phyloP scores from a whole-genome alignment of 352 stramenopile genomes.

The Phytophthora crassamura region DNA sequence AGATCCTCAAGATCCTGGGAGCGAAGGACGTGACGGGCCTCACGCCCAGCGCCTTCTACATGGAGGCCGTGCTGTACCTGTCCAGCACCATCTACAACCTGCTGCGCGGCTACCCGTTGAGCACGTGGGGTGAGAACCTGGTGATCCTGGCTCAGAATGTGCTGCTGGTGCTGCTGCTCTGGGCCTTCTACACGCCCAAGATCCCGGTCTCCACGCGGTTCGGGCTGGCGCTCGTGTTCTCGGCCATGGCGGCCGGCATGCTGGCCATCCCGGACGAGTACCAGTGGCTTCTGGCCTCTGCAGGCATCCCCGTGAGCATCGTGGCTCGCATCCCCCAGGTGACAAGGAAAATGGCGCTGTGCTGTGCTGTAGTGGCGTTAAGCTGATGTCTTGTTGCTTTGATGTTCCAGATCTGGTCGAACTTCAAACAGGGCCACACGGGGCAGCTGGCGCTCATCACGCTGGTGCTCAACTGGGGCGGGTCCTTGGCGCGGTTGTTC shows the following conservation, averaged over 20 bases:
- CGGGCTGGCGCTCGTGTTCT: slow-evolving; percentile 56
- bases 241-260: slow-evolving; percentile 55
- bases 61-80: slow-evolving; percentile 87
- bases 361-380: not conserved
- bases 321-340: slow-evolving; percentile 84
- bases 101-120: slow-evolving; percentile 83
- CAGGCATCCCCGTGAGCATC: slow-evolving; percentile 81
- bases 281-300: slow-evolving; percentile 78
- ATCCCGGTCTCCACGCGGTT: slow-evolving; percentile 63
- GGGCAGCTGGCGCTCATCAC: slow-evolving; percentile 90
- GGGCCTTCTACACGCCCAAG: slow-evolving; percentile 67
- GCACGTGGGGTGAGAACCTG: slow-evolving; percentile 87
- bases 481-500: slow-evolving; percentile 85
- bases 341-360: slow-evolving; percentile 1
- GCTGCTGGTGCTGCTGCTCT: slow-evolving; percentile 84
- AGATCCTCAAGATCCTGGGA: slow-evolving; percentile 90
- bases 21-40: slow-evolving; percentile 86
- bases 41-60: slow-evolving; percentile 89
- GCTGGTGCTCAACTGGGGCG: slow-evolving; percentile 83
- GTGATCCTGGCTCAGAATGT: slow-evolving; percentile 89
- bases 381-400: slow-evolving; percentile 21
- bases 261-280: slow-evolving; percentile 73
- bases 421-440: slow-evolving; percentile 91
- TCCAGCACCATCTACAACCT: slow-evolving; percentile 88
- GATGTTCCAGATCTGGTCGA: slow-evolving; percentile 71